Evolutionary conservation across 2,329 filamentous ascomycete species (phyloP), one percentile per base, ranked within the genome.

Genomic region (Eutypa lata): DNA sequence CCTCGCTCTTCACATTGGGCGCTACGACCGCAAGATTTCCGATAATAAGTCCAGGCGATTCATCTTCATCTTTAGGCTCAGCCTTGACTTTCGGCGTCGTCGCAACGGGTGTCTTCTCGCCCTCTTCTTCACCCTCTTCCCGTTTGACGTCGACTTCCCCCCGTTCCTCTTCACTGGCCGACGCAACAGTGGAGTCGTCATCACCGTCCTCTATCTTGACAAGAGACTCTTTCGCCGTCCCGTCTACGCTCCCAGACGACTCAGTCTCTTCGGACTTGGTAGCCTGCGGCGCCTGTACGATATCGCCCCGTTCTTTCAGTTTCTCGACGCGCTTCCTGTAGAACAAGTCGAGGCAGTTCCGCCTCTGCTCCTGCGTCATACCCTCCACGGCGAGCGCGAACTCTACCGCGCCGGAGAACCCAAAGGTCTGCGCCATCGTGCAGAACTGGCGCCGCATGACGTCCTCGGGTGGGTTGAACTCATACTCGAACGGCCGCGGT

Each of bases 351-450:
- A 97, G 74, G 69, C 84, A 92, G 59, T 87, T 85, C 56, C 89
- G 80, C 64, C 93, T 76, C 72, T 94, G 81, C 64, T 88, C 89
- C 68, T 93, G 89, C 45, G 89, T 95, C 90, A 91, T 95, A 14
- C 86, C 83, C 71, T 97, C 94, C 3, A 97, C 92, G 14, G 91
- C 84, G 37, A 97, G 75, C 3, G 92, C 94, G 77, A 97, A 97
- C 56, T 94, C 88, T 0, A 85, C 89, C 1, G 87, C 86, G 66
- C 83, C 87, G 1, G 79, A 75, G 66, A 91, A 96, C 1, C 90
- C 90, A 68, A 91, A 89, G 51, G 83, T 83, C 62, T 78, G 81
- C 1, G 91, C 90, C 90, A 97, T 96, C 24, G 86, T 88, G 71
- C 91, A 96, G 64, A 99, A 96, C 64, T 97, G 92, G 18, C 93